Evolutionary conservation across 78 protist genomes (phyloP).

Genomic region (Dictyostelium brefeldianum): DNA sequence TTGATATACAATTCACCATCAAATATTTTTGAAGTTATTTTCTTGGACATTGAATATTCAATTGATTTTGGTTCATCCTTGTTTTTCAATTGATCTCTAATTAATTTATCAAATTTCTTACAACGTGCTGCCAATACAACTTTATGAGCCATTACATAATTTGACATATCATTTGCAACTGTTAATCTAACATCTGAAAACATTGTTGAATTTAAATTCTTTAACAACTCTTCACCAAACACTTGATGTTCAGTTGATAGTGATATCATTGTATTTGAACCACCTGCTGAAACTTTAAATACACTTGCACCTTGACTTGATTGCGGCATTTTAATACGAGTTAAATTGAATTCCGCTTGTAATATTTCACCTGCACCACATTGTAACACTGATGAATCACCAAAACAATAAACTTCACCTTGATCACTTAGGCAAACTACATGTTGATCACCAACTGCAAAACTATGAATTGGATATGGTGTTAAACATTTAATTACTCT

Average conservation of each 20-base stretch:
- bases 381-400: not conserved
- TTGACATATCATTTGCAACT: not conserved
- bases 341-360: not conserved
- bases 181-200: conserved; percentile 36
- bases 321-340: not conserved
- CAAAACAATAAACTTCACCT: conserved; percentile 62
- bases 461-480: conserved; percentile 24
- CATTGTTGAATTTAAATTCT: not conserved
- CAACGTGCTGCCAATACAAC: conserved; percentile 40
- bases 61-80: not conserved
- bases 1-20: conserved; percentile 15
- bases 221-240: conserved; percentile 45
- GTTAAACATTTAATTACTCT: not conserved
- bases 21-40: not conserved
- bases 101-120: not conserved
- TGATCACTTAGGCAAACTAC: conserved; percentile 27
- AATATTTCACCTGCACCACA: conserved; percentile 39
- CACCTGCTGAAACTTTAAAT: conserved; percentile 60
- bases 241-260: conserved; percentile 41
- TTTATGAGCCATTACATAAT: not conserved
- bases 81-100: not conserved
- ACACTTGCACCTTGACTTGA: not conserved
- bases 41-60: not conserved
- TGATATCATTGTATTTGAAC: conserved; percentile 24
- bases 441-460: conserved; percentile 55